Base-by-base conservation (phyloP, 495 filamentous ascomycete genomes). In the Tuber borchii region DNA sequence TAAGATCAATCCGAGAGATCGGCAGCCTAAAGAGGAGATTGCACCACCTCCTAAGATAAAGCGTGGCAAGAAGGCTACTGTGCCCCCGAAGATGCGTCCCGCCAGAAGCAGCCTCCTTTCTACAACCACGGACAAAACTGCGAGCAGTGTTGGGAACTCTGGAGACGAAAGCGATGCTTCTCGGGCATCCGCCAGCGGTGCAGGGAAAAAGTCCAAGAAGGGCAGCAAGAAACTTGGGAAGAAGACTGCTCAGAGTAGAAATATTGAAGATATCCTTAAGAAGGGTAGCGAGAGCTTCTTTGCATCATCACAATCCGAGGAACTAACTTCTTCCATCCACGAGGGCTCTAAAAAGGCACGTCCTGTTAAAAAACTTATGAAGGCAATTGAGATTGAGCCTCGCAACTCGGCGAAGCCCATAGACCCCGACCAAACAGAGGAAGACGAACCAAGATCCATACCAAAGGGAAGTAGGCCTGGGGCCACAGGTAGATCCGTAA, bases 231-330 rank as follows among this genome's bases (percentile, higher is more conserved):
- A 74, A 42, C 20, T 46, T 14, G 73, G 75, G 34, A 78, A 78
- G 71, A 76, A 70, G 39, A 70, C 73, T 40, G 39, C 44, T 20
- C 7, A 40, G 1, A 31, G 65, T 17, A 75, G 73, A 65, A 75
- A 31, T 9, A 79, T 69, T 3, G 76, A 79, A 34, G 78, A 79
- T 39, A 40, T 71, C 14, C 72, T 79, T 26, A 79, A 79, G 76
- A 79, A 79, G 69, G 72, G 76, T 2, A 79, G 78, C 43, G 78
- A 79, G 72, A 79, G 72, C 31, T 79, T 79, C 70, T 79, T 79
- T 37, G 72, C 45, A 22, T 75, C 76, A 2, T 70, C 69, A 16
- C 78, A 79, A 65, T 70, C 34, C n/a, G 78, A 79, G 20, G 76
- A 79, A 45, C 26, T 79, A 26, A 78, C 56, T 31, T 61, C 56